These are phyloP conservation scores for Trametes pubescens DNA, from an alignment of 1,284 basidiomycete species.

Conservation along the genomic window DNA sequence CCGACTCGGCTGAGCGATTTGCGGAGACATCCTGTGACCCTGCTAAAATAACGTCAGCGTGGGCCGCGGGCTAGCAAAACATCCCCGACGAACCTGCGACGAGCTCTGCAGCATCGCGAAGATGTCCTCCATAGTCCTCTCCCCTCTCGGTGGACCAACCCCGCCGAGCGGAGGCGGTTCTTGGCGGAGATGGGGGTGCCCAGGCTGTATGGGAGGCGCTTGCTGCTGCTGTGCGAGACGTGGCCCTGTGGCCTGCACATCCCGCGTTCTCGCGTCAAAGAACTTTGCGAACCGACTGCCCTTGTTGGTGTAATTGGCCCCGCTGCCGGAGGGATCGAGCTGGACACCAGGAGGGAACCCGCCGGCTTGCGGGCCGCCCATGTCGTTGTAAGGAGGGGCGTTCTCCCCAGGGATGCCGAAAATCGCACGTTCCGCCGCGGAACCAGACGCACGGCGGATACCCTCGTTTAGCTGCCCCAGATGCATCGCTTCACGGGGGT, in stretches of 20 bases:
- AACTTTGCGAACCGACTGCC: conserved; percentile 86
- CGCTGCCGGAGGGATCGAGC: conserved; percentile 38
- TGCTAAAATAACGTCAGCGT: conserved; percentile 20
- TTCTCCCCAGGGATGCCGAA: conserved; percentile 46
- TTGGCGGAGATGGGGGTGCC: conserved; percentile 55
- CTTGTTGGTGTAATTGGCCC: conserved; percentile 57
- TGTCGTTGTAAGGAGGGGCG: conserved; percentile 42
- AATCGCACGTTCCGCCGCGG: conserved; percentile 41
- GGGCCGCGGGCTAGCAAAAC: not conserved
- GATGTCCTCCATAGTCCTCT: conserved; percentile 75
- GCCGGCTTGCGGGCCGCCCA: conserved; percentile 30
- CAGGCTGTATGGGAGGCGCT: conserved; percentile 49
- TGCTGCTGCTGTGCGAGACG: conserved; percentile 49
- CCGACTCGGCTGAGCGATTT: conserved; percentile 38
- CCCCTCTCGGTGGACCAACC: conserved; percentile 51
- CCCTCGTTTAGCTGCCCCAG: conserved; percentile 44
- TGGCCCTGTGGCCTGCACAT: conserved; percentile 44
- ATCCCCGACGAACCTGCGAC: conserved; percentile 55
- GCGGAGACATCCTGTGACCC: conserved; percentile 43
- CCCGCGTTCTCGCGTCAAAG: conserved; percentile 76
- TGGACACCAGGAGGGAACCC: conserved; percentile 28
- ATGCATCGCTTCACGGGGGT: conserved; percentile 45
- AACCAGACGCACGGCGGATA: conserved; percentile 47
- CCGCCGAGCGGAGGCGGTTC: conserved; percentile 51
- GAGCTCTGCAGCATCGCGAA: conserved; percentile 77